These are phyloP conservation scores for Microcera coccophila DNA, from an alignment of 2,329 filamentous ascomycete species.

Conservation along the genomic window DNA sequence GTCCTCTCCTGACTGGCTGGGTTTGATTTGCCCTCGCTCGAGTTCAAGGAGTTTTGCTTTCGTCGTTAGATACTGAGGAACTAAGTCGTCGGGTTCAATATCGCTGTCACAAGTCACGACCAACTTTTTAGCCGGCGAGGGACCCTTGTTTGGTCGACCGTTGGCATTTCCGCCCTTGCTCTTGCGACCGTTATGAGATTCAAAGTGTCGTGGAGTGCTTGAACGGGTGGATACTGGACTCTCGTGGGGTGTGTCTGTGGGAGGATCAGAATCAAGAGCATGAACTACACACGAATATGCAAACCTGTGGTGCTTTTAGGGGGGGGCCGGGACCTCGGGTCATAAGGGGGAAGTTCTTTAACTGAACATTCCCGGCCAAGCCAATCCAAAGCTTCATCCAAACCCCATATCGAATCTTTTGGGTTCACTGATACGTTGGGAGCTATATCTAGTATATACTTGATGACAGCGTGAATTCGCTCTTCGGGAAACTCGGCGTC, in stretches of 20 bases:
- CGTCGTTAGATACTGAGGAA: slow-evolving; percentile 72
- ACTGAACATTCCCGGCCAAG: slow-evolving; percentile 70
- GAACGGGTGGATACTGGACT: slow-evolving; percentile 48
- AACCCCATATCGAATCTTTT: slow-evolving; percentile 73
- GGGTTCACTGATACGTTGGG: slow-evolving; percentile 53
- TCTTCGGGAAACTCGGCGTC: slow-evolving; percentile 64
- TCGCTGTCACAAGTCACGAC: slow-evolving; percentile 60
- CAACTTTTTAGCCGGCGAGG: slow-evolving; percentile 39
- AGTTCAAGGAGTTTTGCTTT: slow-evolving; percentile 65
- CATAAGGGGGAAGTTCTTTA: slow-evolving; percentile 70
- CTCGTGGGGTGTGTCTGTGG: slow-evolving; percentile 46
- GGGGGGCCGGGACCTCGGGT: slow-evolving; percentile 37
- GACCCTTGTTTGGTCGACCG: slow-evolving; percentile 18
- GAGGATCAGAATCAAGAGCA: slow-evolving; percentile 7
- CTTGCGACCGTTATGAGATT: slow-evolving; percentile 23
- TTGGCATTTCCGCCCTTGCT: slow-evolving; percentile 34
- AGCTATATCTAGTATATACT: slow-evolving; percentile 63
- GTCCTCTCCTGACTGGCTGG: slow-evolving; percentile 17
- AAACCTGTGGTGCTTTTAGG: slow-evolving; percentile 36
- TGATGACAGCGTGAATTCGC: slow-evolving; percentile 61
- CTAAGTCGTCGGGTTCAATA: slow-evolving; percentile 69
- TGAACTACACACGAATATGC: background rate
- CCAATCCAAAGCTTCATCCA: slow-evolving; percentile 88
- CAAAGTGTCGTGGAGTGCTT: slow-evolving; percentile 44
- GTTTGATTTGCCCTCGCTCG: slow-evolving; percentile 38